Percentiles rank a stretch among this genome's conserved stretches.
Conservation (phyloP, 768 basidiomycete genomes). For the Chalciporus piperatus region DNA sequence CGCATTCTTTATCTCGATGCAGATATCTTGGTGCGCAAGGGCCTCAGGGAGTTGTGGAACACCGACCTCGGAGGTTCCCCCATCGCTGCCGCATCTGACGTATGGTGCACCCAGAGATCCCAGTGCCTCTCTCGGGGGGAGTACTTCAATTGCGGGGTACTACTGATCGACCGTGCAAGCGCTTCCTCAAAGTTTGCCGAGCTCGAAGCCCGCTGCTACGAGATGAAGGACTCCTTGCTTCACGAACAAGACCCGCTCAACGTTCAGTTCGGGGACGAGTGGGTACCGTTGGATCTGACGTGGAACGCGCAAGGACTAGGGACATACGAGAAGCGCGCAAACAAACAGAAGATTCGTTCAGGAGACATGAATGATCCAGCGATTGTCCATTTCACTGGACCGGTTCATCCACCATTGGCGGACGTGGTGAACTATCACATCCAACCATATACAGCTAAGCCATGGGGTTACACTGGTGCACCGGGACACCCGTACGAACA, state of each 20-base stretch:
- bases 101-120: constrained; percentile 46
- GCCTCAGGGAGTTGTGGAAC: constrained; percentile 42
- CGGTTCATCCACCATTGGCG: constrained; percentile 41
- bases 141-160: constrained; percentile 52
- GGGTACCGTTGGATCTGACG: constrained; percentile 34
- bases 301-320: constrained; percentile 56
- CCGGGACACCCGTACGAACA: constrained; percentile 44
- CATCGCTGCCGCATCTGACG: constrained; percentile 41
- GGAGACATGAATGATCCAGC: constrained; percentile 35
- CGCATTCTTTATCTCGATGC: constrained; percentile 49
- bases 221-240: constrained; percentile 28
- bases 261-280: constrained; percentile 38
- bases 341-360: constrained; percentile 32
- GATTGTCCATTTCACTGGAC: constrained; percentile 54
- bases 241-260: constrained; percentile 50
- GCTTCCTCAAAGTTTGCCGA: constrained; percentile 25
- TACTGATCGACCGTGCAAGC: constrained; percentile 44
- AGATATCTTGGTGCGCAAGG: constrained; percentile 42
- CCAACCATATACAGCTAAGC: constrained; percentile 48
- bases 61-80: constrained; percentile 38
- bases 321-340: constrained; percentile 40
- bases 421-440: constrained; percentile 44
- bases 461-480: constrained; percentile 50
- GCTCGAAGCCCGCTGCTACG: constrained; percentile 21
- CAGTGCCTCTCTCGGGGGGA: constrained; percentile 21